Conservation (phyloP, 2,329 filamentous ascomycete species). For the Arthrobotrys entomopaga region DNA sequence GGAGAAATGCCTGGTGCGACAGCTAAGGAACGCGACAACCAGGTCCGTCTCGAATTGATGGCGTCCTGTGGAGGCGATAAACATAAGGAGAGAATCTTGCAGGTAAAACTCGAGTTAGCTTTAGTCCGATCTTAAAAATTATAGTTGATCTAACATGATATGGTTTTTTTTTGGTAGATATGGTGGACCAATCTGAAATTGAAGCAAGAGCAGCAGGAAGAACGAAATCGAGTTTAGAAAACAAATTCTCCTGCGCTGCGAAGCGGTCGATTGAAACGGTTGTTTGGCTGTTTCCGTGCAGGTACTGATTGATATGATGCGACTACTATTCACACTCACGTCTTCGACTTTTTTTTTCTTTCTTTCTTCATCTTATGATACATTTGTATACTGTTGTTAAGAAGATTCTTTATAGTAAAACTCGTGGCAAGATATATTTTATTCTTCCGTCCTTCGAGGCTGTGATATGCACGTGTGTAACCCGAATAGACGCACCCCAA, state of each 20-base stretch:
- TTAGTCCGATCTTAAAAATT: too few species aligned
- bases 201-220: slow-evolving; percentile 37
- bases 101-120: slow-evolving; percentile 34
- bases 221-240: slow-evolving; percentile 48
- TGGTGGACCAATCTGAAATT: slow-evolving; percentile 39
- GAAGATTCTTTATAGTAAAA: background rate
- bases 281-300: slow-evolving; percentile 23
- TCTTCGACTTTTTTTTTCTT: background rate
- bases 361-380: background rate
- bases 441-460: background rate
- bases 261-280: slow-evolving; percentile 9
- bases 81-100: slow-evolving; percentile 31
- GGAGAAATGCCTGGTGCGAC: slow-evolving; percentile 32
- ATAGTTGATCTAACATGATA: background rate
- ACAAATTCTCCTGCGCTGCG: slow-evolving; percentile 29
- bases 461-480: too few species aligned
- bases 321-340: background rate
- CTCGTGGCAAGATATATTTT: background rate
- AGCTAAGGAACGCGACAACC: slow-evolving; percentile 23
- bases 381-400: background rate
- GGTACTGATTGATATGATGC: slow-evolving; percentile 1
- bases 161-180: slow-evolving; percentile 21
- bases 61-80: slow-evolving; percentile 17
- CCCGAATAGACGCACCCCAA: too few species aligned
- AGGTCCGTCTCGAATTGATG: slow-evolving; percentile 16